Conservation (phyloP, 2,329 filamentous ascomycete genomes). For the Fusarium zealandicum region DNA sequence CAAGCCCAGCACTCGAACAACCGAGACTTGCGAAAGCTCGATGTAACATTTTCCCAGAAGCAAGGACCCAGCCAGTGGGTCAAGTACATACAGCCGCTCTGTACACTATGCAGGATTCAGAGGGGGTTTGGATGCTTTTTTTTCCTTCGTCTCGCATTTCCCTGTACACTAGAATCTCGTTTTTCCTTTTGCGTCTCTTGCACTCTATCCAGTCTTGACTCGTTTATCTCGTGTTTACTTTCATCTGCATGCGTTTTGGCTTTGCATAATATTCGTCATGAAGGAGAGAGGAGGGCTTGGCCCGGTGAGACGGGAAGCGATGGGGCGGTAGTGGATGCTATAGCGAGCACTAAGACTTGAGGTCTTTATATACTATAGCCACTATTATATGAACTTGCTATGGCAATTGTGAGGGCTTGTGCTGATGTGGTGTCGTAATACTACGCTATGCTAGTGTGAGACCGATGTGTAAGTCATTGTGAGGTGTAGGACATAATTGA, state of each 20-base stretch:
- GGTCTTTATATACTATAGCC: slow-evolving; percentile 7
- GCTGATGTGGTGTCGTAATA: neutral
- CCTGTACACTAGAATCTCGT: slow-evolving; percentile 37
- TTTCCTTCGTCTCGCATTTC: slow-evolving; percentile 2
- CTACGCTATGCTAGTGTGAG: too few relatives aligned
- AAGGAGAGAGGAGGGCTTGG: neutral
- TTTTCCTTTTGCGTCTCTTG: slow-evolving; percentile 12
- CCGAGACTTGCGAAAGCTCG: slow-evolving; percentile 1
- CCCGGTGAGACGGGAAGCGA: neutral
- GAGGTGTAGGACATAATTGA: too few relatives aligned
- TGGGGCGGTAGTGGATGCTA: slow-evolving; percentile 18
- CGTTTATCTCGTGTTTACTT: slow-evolving; percentile 5
- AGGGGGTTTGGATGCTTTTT: slow-evolving; percentile 36
- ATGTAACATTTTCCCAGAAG: slow-evolving; percentile 23
- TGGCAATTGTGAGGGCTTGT: neutral
- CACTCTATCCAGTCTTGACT: neutral
- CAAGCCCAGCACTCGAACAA: slow-evolving; percentile 9
- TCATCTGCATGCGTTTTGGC: slow-evolving; percentile 21
- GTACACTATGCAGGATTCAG: slow-evolving; percentile 36
- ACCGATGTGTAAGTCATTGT: too few relatives aligned
- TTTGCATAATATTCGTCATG: slow-evolving; percentile 33
- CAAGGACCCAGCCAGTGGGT: slow-evolving; percentile 9
- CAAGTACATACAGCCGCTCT: slow-evolving; percentile 36
- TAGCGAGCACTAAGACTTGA: slow-evolving; percentile 21
- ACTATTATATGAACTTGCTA: neutral